Percentiles rank a stretch among this genome's conserved stretches.
phyloP scores from a whole-genome alignment of 306 rosid species.

The Acmispon strigosus region DNA sequence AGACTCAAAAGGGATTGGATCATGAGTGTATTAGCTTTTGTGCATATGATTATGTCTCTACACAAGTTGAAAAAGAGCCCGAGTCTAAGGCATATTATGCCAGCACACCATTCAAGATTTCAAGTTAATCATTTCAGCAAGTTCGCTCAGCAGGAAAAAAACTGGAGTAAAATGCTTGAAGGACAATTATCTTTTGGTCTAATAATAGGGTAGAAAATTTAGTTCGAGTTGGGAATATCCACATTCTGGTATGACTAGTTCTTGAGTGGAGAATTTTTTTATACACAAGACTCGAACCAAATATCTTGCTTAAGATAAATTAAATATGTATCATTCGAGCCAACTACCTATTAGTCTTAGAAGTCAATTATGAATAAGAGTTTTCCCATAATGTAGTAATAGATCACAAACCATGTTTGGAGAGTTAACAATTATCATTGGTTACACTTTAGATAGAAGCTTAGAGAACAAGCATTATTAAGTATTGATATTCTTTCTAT shows the following conservation, averaged over 20 bases:
- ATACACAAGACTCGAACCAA: too few relatives aligned
- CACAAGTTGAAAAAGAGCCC: neutral
- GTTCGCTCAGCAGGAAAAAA: neutral
- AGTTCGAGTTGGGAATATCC: too few relatives aligned
- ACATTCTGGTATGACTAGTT: too few relatives aligned
- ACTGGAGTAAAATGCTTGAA: neutral
- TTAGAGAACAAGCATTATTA: neutral
- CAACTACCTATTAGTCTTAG: too few relatives aligned
- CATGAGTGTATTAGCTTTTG: slow-evolving; percentile 29
- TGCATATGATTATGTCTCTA: slow-evolving; percentile 34
- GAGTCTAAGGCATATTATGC: neutral
- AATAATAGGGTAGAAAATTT: too few relatives aligned
- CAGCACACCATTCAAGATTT: neutral
- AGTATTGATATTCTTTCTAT: slow-evolving; percentile 13
- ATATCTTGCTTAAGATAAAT: too few relatives aligned
- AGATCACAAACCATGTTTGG: neutral
- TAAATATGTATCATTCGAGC: too few relatives aligned
- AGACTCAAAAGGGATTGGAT: slow-evolving; percentile 32
- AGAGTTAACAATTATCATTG: neutral
- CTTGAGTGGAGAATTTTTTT: too few relatives aligned
- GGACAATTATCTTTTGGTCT: too few relatives aligned
- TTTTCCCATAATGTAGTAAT: neutral
- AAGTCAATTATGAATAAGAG: too few relatives aligned
- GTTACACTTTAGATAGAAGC: neutral
- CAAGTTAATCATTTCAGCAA: neutral